phyloP scores from a whole-genome alignment of 208 protist genomes.

The Wallacemonas sp. region DNA sequence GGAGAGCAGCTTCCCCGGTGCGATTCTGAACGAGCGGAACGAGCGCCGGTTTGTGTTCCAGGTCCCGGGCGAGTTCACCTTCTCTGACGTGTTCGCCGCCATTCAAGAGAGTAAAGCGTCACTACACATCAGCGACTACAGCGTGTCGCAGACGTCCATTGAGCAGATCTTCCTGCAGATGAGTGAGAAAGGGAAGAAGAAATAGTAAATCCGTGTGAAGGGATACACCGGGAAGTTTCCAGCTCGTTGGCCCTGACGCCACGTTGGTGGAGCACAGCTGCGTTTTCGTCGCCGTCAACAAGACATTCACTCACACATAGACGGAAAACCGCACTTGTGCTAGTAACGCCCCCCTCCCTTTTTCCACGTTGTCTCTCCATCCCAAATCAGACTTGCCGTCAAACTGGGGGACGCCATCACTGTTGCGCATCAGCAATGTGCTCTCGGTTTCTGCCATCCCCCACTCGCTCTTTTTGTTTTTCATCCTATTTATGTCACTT shows the following conservation, averaged over 20 bases:
- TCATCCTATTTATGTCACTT: neutral
- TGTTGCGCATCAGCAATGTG: too few relatives aligned
- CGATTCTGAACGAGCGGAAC: conserved; percentile 16
- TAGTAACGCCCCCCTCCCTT: too few relatives aligned
- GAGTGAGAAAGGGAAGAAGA: conserved; percentile 17
- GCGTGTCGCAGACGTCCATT: conserved; percentile 62
- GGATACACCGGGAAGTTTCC: too few relatives aligned
- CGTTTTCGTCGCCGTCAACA: too few relatives aligned
- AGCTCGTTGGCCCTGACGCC: too few relatives aligned
- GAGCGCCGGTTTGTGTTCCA: conserved; percentile 22
- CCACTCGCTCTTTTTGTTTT: conserved; percentile 5
- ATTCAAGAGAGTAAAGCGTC: conserved; percentile 18
- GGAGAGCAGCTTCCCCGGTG: conserved; percentile 13
- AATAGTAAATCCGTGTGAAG: too few relatives aligned
- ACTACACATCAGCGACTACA: conserved; percentile 55
- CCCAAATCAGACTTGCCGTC: too few relatives aligned
- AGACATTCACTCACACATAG: neutral
- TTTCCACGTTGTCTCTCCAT: too few relatives aligned
- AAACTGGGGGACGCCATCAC: too few relatives aligned
- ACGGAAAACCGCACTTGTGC: too few relatives aligned
- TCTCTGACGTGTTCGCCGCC: conserved; percentile 23
- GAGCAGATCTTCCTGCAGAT: conserved; percentile 79
- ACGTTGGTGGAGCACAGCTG: too few relatives aligned
- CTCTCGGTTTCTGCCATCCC: too few relatives aligned
- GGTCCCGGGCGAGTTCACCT: conserved; percentile 13